Percentiles rank a stretch among this genome's conserved stretches.
These are phyloP conservation scores for Saccharum officinarum DNA, from an alignment of 176 grass and related monocot genomes.

Conservation along the genomic window DNA sequence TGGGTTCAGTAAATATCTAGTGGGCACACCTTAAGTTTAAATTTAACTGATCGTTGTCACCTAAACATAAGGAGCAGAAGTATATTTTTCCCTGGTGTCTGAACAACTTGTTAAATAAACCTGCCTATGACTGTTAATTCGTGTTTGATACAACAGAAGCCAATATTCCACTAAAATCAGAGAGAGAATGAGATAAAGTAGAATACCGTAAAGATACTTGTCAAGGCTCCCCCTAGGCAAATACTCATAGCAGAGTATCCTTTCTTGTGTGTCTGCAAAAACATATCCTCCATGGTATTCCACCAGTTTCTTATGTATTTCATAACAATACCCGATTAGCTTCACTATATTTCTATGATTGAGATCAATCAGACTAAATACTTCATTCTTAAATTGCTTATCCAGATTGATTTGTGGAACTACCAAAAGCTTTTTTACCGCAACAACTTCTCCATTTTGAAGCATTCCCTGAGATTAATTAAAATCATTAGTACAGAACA, in stretches of 20 bases:
- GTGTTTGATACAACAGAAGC: not conserved
- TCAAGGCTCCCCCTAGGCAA: slow-evolving; percentile 26
- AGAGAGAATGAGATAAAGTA: not conserved
- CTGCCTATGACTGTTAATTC: not conserved
- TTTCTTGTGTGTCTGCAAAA: not conserved
- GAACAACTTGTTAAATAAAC: not conserved
- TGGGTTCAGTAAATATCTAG: not conserved
- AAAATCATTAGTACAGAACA: not conserved
- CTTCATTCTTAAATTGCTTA: slow-evolving; percentile 21
- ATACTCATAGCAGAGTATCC: slow-evolving; percentile 35
- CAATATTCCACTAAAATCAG: not conserved
- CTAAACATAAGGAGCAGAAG: not conserved
- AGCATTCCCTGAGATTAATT: slow-evolving; percentile 19
- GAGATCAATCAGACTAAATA: not conserved
- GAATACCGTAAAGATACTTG: slow-evolving; percentile 29
- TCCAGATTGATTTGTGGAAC: not conserved
- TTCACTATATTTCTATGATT: slow-evolving; percentile 26
- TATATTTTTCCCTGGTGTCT: not conserved
- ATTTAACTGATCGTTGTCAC: not conserved
- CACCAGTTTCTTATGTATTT: slow-evolving; percentile 5
- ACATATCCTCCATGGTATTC: not conserved
- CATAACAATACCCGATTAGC: slow-evolving; percentile 27
- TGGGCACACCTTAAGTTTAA: not conserved
- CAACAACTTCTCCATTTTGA: not conserved
- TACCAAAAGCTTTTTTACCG: slow-evolving; percentile 26